Conservation (phyloP, 2,329 filamentous ascomycete genomes). For the Pleomassaria siparia region DNA sequence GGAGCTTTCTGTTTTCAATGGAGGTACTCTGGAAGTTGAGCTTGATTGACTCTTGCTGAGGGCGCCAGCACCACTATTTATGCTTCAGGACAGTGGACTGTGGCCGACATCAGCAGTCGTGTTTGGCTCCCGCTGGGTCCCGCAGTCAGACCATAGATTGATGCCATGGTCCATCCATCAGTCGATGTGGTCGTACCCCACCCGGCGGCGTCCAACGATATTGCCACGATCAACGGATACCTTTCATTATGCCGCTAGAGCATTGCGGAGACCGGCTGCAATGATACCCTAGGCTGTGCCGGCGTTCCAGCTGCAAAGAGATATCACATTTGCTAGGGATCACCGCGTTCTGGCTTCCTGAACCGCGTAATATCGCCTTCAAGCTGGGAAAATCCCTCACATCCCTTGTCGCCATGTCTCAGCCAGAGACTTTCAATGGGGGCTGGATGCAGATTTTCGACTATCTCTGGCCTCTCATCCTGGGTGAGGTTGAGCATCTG, state of each 20-base stretch:
- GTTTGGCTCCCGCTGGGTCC: constrained; percentile 30
- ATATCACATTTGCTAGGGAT: constrained; percentile 47
- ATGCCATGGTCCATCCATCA: constrained; percentile 41
- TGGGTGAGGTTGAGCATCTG: constrained; percentile 37
- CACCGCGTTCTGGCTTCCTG: constrained; percentile 47
- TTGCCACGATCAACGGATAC: constrained; percentile 47
- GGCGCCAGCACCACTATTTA: constrained; percentile 43
- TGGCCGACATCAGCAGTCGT: constrained; percentile 25
- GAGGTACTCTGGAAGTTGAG: constrained; percentile 28
- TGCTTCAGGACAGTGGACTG: constrained; percentile 32
- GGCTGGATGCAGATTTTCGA: constrained; percentile 29
- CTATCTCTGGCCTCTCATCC: constrained; percentile 34
- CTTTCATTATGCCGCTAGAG: constrained; percentile 48
- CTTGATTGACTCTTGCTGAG: constrained; percentile 28
- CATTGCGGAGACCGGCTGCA: constrained; percentile 45
- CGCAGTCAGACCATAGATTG: constrained; percentile 39
- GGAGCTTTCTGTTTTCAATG: constrained; percentile 29
- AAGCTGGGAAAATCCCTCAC: constrained; percentile 44
- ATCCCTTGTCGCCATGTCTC: constrained; percentile 39
- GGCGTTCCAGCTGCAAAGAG: constrained; percentile 46
- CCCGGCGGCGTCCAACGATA: constrained; percentile 46
- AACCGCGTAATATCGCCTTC: constrained; percentile 47
- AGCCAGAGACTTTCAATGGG: constrained; percentile 25
- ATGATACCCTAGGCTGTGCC: constrained; percentile 48
- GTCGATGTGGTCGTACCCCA: constrained; percentile 46